Percentiles rank a stretch among this genome's conserved stretches.
Evolutionary conservation across 1,139 yeast genomes (phyloP).

Genomic region (Komagataea norvegica): DNA sequence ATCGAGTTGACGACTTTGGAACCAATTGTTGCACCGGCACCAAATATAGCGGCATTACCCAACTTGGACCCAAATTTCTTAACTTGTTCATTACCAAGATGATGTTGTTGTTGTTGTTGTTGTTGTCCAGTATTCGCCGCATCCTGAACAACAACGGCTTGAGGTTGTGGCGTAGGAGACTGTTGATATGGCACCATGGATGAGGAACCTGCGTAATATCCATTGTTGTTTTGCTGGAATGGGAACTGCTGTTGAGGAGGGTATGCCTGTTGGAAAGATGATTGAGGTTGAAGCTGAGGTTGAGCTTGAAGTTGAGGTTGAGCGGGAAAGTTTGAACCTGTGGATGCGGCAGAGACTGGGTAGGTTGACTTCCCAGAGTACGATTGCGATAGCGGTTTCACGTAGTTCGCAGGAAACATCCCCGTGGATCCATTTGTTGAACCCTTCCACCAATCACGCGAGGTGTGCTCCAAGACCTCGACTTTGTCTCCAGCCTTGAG

Average conservation of each 20-base stretch:
- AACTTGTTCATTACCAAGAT: constrained; percentile 32
- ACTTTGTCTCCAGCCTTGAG: constrained; percentile 65
- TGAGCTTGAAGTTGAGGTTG: constrained; percentile 34
- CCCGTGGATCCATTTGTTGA: constrained; percentile 57
- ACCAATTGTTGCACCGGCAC: constrained; percentile 97
- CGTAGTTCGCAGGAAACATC: constrained; percentile 88
- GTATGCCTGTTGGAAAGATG: constrained; percentile 27
- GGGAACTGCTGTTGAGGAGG: constrained; percentile 23
- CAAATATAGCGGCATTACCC: constrained; percentile 91
- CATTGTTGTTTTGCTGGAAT: constrained; percentile 29
- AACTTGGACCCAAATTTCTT: constrained; percentile 76
- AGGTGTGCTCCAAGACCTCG: constrained; percentile 65
- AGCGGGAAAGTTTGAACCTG: constrained; percentile 12
- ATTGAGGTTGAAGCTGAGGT: too few species aligned
- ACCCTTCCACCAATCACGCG: constrained; percentile 93
- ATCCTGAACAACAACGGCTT: constrained; percentile 23
- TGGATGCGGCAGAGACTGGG: constrained; percentile 20
- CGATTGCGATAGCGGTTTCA: constrained; percentile 41
- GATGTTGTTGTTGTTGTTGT: constrained; percentile 25
- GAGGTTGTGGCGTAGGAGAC: constrained; percentile 20
- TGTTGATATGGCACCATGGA: constrained; percentile 24
- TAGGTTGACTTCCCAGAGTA: constrained; percentile 20
- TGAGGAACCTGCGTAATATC: too few species aligned
- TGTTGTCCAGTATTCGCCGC: too few species aligned
- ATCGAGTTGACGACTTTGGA: constrained; percentile 82